Evolutionary conservation across 164 flowering plant species (phyloP), one percentile per base, ranked within the genome.

Genomic region (Magnolia sinica): DNA sequence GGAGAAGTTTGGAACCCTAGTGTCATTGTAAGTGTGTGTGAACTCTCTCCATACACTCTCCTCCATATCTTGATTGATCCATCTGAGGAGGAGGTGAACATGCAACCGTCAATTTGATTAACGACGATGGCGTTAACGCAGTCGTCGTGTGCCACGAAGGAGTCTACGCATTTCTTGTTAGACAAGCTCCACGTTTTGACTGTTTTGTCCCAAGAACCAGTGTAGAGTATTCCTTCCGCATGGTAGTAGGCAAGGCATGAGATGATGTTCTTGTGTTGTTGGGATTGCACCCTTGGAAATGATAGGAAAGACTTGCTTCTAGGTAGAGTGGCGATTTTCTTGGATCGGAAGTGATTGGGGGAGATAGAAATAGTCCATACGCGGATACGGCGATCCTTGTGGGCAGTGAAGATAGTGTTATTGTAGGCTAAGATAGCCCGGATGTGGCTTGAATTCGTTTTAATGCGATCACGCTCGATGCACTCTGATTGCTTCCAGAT

Each of bases 31-130:
- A 88, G 89, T 5, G 80, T 79, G 58, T 89, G 92, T n/a, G 86
- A 85, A 73, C 58, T 76, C 52, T 84, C 89, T 10, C 85, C 82
- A 24, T 72, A 87, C 0, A 83, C 79, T 29, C 82, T 82, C 50
- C 87, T 76, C 92, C 92, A 89, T 52, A 89, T 84, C 73, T 87
- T 87, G 52, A 87, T 79, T 1, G 87, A 82, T 0, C 74, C 85
- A 64, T 86, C 88, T 0, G 81, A 82, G 9, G 88, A 86, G 70
- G 79, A 76, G 2, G 83, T 84, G 79, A 86, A 83, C 13, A 82
- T 80, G 24, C 78, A 84, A 2, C 86, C 86, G 45, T 86, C 85
- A 10, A 76, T 83, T 72, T 85, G 92, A 76, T 82, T 83, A 8
- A 89, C 80, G 6, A 84, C 76, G 8, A 89, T 79, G 1, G 80